A percentile compares a stretch with the other conserved stretches of the same genome.
Evolutionary conservation across 495 filamentous ascomycete genomes (phyloP).

Genomic region (Neurospora sp.): DNA sequence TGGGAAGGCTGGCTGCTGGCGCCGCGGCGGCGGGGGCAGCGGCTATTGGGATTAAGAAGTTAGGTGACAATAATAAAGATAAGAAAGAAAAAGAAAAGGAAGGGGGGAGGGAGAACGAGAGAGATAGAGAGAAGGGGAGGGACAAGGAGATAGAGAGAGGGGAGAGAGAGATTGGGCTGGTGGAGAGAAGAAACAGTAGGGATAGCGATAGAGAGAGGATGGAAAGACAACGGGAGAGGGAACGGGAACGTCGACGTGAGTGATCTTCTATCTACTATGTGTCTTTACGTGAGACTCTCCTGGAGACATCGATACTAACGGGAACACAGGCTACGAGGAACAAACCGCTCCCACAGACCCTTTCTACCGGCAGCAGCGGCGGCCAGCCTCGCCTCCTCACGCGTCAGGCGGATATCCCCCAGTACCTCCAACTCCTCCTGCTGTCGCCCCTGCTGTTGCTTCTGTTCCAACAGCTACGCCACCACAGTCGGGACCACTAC

Average conservation of each 20-base stretch:
- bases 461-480: background rate
- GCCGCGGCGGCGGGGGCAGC: constrained; percentile 63
- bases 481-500: background rate
- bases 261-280: background rate
- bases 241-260: constrained; percentile 31
- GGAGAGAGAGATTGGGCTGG: constrained; percentile 1
- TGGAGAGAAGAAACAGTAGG: background rate
- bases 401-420: constrained; percentile 41
- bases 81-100: constrained; percentile 12
- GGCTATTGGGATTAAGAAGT: constrained; percentile 69
- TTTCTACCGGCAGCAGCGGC: constrained; percentile 27
- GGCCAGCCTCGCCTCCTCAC: constrained; percentile 37
- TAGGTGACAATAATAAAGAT: constrained; percentile 36
- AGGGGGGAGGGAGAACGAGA: constrained; percentile 2
- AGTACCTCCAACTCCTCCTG: constrained; percentile 25
- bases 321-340: constrained; percentile 30
- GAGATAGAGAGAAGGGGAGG: constrained; percentile 8
- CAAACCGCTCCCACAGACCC: constrained; percentile 23
- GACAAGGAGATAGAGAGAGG: constrained; percentile 12
- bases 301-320: constrained; percentile 3
- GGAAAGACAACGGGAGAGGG: constrained; percentile 23
- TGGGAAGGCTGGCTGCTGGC: constrained; percentile 56
- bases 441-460: constrained; percentile 2
- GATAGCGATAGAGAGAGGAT: constrained; percentile 4
- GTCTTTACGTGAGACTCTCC: background rate